Percentiles rank a stretch among this genome's conserved stretches.
Conservation (phyloP, 352 stramenopile genomes). For the Globisporangium solare region DNA sequence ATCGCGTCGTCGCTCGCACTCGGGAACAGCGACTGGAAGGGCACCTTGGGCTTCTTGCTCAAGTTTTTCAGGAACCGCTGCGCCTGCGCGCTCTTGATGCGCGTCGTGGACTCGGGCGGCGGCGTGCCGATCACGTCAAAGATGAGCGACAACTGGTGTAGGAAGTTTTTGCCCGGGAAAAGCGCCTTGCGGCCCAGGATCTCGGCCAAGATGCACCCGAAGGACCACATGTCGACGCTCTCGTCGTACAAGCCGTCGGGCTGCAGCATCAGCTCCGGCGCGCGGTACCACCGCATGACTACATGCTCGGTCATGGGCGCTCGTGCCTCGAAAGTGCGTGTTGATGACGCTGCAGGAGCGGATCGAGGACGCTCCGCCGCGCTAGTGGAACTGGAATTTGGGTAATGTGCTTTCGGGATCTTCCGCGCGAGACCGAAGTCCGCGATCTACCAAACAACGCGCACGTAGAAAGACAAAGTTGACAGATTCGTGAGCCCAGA, state of each 20-base stretch:
- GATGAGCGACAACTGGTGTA: constrained; percentile 76
- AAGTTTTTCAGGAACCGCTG: constrained; percentile 67
- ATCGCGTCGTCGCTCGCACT: constrained; percentile 43
- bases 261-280: constrained; percentile 89
- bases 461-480: too few species aligned
- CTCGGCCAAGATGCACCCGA: constrained; percentile 81
- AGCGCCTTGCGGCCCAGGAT: constrained; percentile 70
- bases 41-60: constrained; percentile 47
- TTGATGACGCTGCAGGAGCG: constrained; percentile 26
- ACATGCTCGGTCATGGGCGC: constrained; percentile 80
- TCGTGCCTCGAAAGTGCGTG: constrained; percentile 14
- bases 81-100: constrained; percentile 71
- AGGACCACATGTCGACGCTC: constrained; percentile 90
- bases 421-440: constrained; percentile 76
- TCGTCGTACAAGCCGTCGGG: constrained; percentile 83
- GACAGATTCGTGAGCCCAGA: neutral
- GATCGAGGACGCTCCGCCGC: constrained; percentile 39
- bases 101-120: constrained; percentile 28
- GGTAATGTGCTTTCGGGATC: constrained; percentile 20
- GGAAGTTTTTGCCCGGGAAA: constrained; percentile 77
- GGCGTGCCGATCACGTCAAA: constrained; percentile 74
- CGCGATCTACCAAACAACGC: constrained; percentile 30
- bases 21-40: constrained; percentile 50
- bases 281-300: constrained; percentile 89
- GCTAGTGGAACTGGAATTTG: neutral